These are phyloP conservation scores for Fusarium sambucinum DNA, from an alignment of 2,329 filamentous ascomycete genomes.

Conservation along the genomic window DNA sequence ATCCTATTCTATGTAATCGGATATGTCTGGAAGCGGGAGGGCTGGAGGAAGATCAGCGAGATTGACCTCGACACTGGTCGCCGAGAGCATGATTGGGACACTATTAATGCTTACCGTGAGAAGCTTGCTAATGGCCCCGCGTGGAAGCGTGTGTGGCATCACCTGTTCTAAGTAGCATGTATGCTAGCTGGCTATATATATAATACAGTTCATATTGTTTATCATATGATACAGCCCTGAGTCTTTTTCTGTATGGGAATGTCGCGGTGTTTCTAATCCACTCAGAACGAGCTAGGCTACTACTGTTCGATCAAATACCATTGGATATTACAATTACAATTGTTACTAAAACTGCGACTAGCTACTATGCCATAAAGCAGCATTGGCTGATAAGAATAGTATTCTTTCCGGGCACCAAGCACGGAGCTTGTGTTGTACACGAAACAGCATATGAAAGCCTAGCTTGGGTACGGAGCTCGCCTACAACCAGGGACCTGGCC, in stretches of 20 bases:
- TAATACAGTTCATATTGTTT: rapidly evolving
- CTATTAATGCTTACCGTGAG: constrained; percentile 62
- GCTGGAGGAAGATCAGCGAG: constrained; percentile 67
- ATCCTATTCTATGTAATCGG: constrained; percentile 66
- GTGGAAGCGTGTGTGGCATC: constrained; percentile 56
- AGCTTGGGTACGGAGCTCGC: too few species aligned
- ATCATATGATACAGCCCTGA: background rate
- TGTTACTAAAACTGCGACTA: too few species aligned
- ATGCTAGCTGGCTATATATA: background rate
- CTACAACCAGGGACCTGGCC: too few species aligned
- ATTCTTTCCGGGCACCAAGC: too few species aligned
- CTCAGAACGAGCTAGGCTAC: background rate
- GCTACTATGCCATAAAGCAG: too few species aligned
- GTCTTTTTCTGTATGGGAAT: too few species aligned
- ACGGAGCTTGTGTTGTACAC: too few species aligned
- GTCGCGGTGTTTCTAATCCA: too few species aligned
- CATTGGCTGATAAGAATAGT: too few species aligned
- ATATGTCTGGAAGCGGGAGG: constrained; percentile 73
- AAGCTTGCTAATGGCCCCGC: constrained; percentile 60
- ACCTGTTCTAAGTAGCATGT: constrained; percentile 47
- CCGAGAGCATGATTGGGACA: constrained; percentile 71
- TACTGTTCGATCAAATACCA: background rate
- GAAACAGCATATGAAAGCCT: too few species aligned
- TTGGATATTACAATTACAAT: too few species aligned
- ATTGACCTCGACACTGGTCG: constrained; percentile 77